Base-by-base conservation (phyloP, 352 stramenopile genomes). In the Phytophthora pinifolia region DNA sequence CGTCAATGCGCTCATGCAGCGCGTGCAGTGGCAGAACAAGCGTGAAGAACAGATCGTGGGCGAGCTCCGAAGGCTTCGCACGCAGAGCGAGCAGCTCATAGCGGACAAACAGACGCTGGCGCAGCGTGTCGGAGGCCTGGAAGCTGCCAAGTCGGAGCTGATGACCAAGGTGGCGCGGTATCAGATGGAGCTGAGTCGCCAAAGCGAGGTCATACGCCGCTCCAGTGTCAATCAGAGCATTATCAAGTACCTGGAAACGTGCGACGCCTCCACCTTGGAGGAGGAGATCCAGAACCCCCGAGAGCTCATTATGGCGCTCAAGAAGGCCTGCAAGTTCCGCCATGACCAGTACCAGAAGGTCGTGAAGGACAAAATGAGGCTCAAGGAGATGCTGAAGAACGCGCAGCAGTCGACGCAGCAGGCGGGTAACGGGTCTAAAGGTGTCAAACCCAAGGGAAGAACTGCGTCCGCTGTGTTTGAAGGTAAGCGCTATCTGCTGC, bases 271-370 rank as follows among this genome's bases (percentile, higher is more conserved):
- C 1, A 70, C 67, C 22, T 45, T 92, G 42, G 82, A 92, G 51
- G 79, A 89, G 6, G 79, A 92, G 42, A 74, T 92, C 7, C 78
- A 86, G 45, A 90, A 92, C 62, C 82, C 82, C 6, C 70, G 76
- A 27, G 79, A 92, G 38, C 63, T 89, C 1, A 88, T 92, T 34
- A 65, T 79, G 49, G 82, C 82, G 18, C 65, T 92, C 22, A 92
- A 92, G 59, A 92, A 92, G 50, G 82, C 81, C 9, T 92, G 81
- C 65, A 72, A 76, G 62, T 92, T 90, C 47, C 77, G 82, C 5
- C 79, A 89, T 52, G 80, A 92, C 33, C 82, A 92, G 72, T 92
- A 90, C 48, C 67, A 89, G 48, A 90, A 92, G 51, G 82, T 77
- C 10, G 76, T 92, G 30, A 88, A 87, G 46, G 82, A 92, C 38